A percentile compares a stretch with the other conserved stretches of the same genome.
These are phyloP conservation scores for Carex parvula DNA, from an alignment of 176 grass and related monocot species.

Conservation along the genomic window DNA sequence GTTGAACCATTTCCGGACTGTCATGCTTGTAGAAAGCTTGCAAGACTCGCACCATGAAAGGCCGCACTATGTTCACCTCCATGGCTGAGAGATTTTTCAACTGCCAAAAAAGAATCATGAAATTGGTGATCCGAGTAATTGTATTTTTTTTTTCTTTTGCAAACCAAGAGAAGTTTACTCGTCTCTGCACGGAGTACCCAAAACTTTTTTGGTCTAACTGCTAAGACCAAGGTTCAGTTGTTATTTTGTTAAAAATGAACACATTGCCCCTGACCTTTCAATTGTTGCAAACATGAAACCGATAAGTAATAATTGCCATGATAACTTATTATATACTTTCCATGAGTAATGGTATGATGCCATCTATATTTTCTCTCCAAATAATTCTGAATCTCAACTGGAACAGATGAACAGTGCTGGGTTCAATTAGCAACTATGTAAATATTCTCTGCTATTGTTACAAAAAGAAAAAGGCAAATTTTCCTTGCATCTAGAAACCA, in stretches of 20 bases:
- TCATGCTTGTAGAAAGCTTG: conserved; percentile 97
- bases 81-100: conserved; percentile 99
- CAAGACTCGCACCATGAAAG: conserved; percentile 88
- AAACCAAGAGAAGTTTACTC: neutral
- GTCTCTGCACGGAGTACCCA: neutral
- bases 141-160: neutral
- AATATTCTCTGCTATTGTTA: neutral
- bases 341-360: neutral
- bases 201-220: neutral
- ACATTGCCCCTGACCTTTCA: neutral
- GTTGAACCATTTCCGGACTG: conserved; percentile 82
- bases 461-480: neutral
- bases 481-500: neutral
- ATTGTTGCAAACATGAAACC: neutral
- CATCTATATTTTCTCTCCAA: neutral
- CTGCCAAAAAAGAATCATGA: conserved; percentile 24
- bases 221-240: neutral
- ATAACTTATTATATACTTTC: neutral
- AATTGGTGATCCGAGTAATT: neutral
- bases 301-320: neutral
- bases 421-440: neutral
- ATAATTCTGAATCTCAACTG: neutral
- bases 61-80: conserved; percentile 94
- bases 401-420: neutral
- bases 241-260: neutral